Percentiles rank a stretch among this genome's conserved stretches.
These are phyloP conservation scores for Byssothecium circinans DNA, from an alignment of 2,329 filamentous ascomycete species.

Conservation along the genomic window DNA sequence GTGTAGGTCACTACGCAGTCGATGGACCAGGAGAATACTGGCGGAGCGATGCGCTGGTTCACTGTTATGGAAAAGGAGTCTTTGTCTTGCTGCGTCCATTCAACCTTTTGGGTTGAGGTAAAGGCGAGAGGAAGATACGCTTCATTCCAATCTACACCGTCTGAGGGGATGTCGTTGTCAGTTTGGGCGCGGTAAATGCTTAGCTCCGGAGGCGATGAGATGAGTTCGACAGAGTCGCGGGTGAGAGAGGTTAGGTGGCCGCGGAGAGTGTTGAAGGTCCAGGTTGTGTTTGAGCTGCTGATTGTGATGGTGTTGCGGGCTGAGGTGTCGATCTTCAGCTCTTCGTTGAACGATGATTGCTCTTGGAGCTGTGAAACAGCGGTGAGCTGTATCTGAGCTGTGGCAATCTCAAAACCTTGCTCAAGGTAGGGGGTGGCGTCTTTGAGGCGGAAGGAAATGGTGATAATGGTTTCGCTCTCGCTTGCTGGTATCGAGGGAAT, in stretches of 20 bases:
- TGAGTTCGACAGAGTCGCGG: slow-evolving; percentile 36
- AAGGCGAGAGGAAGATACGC: slow-evolving; percentile 32
- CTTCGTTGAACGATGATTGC: slow-evolving; percentile 48
- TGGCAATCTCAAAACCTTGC: slow-evolving; percentile 42
- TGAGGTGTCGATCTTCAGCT: slow-evolving; percentile 31
- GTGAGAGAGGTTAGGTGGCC: slow-evolving; percentile 20
- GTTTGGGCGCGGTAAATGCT: slow-evolving; percentile 66
- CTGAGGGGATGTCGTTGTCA: slow-evolving; percentile 61
- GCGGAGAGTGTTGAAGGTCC: slow-evolving; percentile 56
- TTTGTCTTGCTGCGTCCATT: slow-evolving; percentile 38
- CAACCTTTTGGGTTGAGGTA: slow-evolving; percentile 29
- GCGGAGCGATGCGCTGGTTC: slow-evolving; percentile 58
- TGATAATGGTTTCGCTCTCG: slow-evolving; percentile 17
- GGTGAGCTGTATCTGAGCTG: slow-evolving; percentile 25
- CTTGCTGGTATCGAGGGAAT: slow-evolving; percentile 19
- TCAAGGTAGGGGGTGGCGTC: slow-evolving; percentile 33
- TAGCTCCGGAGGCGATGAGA: slow-evolving; percentile 43
- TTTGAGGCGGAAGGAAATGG: slow-evolving; percentile 38
- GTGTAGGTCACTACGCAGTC: slow-evolving; percentile 54
- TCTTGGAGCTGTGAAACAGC: slow-evolving; percentile 44
- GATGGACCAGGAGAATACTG: slow-evolving; percentile 59
- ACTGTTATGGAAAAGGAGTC: slow-evolving; percentile 40
- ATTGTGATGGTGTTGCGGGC: slow-evolving; percentile 24
- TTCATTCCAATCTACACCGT: slow-evolving; percentile 60
- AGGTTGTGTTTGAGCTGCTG: slow-evolving; percentile 39